phyloP scores from a whole-genome alignment of 192 early-diverging fungal species.

The Podochytrium sp. region DNA sequence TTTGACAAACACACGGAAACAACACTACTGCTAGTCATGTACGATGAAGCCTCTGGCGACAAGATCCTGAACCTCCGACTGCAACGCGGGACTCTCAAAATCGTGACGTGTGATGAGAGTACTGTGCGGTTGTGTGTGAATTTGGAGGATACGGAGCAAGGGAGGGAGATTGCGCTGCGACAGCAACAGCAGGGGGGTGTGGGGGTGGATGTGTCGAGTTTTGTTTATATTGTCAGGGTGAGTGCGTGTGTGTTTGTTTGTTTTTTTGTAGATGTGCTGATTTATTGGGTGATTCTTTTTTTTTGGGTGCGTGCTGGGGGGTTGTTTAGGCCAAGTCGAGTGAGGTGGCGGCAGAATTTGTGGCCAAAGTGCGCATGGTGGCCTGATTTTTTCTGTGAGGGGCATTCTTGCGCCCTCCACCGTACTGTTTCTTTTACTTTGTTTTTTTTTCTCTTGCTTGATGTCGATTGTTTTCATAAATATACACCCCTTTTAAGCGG shows the following conservation, averaged over 20 bases:
- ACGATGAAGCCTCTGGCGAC: background rate
- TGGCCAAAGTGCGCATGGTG: background rate
- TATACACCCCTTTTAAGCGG: too few relatives aligned
- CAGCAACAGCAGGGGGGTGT: too few relatives aligned
- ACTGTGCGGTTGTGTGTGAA: background rate
- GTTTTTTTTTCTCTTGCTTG: background rate
- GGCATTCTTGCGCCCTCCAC: background rate
- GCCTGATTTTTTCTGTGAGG: background rate
- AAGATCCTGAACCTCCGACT: background rate
- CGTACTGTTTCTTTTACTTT: background rate
- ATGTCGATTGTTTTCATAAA: background rate
- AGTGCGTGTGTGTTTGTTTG: too few relatives aligned
- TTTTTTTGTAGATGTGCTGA: too few relatives aligned
- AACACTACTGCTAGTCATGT: background rate
- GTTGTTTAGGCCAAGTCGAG: background rate
- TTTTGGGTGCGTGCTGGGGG: background rate
- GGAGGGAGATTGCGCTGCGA: too few relatives aligned
- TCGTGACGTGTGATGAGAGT: background rate
- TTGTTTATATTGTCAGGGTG: background rate
- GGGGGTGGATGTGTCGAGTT: too few relatives aligned
- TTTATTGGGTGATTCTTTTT: too few relatives aligned
- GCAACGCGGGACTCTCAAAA: background rate
- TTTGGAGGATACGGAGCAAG: too few relatives aligned
- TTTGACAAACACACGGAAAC: too few relatives aligned
- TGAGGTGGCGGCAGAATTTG: background rate